Conservation (phyloP, 73 alveolate species). For the Paramecium primaurelia region DNA sequence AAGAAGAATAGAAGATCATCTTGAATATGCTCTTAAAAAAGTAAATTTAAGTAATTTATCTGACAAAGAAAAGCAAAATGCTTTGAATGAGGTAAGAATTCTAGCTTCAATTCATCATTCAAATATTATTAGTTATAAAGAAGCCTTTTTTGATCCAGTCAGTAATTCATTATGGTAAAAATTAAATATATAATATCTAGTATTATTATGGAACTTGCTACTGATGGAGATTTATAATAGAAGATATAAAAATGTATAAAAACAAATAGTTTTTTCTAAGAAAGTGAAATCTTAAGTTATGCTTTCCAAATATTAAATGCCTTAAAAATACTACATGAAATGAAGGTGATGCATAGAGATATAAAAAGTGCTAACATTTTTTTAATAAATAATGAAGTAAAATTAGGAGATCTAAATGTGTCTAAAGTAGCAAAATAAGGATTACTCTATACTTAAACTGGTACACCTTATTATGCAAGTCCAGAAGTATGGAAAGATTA, state of each 20-base stretch:
- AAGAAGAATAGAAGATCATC: slow-evolving; percentile 68
- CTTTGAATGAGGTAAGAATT: slow-evolving; percentile 77
- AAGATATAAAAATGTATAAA: slow-evolving; percentile 70
- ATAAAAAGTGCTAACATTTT: slow-evolving; percentile 78
- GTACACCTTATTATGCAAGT: slow-evolving; percentile 95
- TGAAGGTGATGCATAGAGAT: slow-evolving; percentile 70
- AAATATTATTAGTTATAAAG: slow-evolving; percentile 77
- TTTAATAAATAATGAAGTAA: slow-evolving; percentile 61
- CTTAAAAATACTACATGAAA: slow-evolving; percentile 60
- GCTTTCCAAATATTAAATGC: slow-evolving; percentile 66
- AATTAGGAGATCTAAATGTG: slow-evolving; percentile 88
- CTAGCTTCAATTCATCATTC: slow-evolving; percentile 74
- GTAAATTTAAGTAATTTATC: slow-evolving; percentile 70
- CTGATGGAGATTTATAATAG: slow-evolving; percentile 68
- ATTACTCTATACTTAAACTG: slow-evolving; percentile 87
- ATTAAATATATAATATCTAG: slow-evolving; percentile 28
- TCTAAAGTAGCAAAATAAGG: slow-evolving; percentile 80
- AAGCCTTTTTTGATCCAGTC: slow-evolving; percentile 75
- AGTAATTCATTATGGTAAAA: slow-evolving; percentile 55
- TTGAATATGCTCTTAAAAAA: slow-evolving; percentile 78
- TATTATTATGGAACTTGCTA: slow-evolving; percentile 78
- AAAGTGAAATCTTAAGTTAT: slow-evolving; percentile 70
- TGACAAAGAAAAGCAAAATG: slow-evolving; percentile 75
- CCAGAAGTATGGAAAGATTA: slow-evolving; percentile 78
- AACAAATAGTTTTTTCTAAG: slow-evolving; percentile 61